Evolutionary conservation across 345 rosid genomes (phyloP), one percentile per base, ranked within the genome.

Genomic region (Moricandia moricandioides): DNA sequence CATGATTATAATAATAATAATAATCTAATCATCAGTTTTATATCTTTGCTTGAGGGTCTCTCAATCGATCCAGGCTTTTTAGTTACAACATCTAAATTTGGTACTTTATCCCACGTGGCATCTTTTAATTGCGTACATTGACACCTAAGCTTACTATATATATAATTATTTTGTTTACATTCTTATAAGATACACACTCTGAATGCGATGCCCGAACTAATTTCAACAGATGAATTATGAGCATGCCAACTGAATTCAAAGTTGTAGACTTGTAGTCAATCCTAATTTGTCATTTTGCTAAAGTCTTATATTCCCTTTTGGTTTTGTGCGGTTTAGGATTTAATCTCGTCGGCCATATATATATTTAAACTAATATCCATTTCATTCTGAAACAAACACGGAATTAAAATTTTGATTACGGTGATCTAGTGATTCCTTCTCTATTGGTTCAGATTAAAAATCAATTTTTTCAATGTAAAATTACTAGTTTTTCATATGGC

Each of bases 181-280:
- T 49, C 54, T 52, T 43, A 77, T 56, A 70, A 31, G 10, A 40
- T 78, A 62, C 72, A 72, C 65, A 60, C 65, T 72, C 67, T 78
- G 81, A 78, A 67, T 66, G 77, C 29, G 81, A 78, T 72, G 73
- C 30, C 64, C 67, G 77, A 72, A 37, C 81, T 14, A 65, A 60
- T 51, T 45, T 67, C 73, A 78, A 72, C 81, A 16, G 54, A 77
- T 77, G 67, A 77, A 71, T 76, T 58, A 77, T 71, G 67, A 71
- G 29, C 57, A 58, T 58, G 57, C 72, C 72, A 71, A 77, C 76
- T 71, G 35, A 65, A 58, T 56, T 77, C 70, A 71, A 77, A 70
- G 9, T 47, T 58, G 59, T 47, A 56, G 33, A 70, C 4, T 47
- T 58, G 51, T 47, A 56, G 33, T 21, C 65, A 45, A 26, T 45